Percentiles rank a stretch among this genome's conserved stretches.
Conservation (phyloP, 2,329 filamentous ascomycete genomes). For the Alternaria rosae region DNA sequence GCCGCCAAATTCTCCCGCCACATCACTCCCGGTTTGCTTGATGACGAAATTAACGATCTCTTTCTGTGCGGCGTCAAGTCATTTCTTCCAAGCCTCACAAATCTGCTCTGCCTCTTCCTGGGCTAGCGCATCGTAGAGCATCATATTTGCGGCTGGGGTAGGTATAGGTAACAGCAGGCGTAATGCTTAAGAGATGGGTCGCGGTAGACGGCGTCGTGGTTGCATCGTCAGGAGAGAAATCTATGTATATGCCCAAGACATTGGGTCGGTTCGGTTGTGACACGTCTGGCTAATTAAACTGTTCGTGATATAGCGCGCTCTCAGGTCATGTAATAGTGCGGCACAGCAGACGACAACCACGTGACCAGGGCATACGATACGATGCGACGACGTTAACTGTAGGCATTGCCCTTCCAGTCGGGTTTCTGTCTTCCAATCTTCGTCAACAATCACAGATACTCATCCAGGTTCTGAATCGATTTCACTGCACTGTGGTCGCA, state of each 20-base stretch:
- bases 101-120: background rate
- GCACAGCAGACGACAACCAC: background rate
- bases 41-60: background rate
- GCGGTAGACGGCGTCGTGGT: no score
- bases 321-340: background rate
- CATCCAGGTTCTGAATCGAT: background rate
- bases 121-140: background rate
- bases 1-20: background rate
- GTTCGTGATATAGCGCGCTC: background rate
- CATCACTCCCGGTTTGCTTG: accelerated
- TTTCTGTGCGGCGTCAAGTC: background rate
- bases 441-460: background rate
- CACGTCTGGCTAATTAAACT: background rate
- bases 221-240: no score
- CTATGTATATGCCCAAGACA: no score
- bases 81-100: background rate
- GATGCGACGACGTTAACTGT: background rate
- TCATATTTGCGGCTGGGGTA: background rate
- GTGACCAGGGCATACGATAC: background rate
- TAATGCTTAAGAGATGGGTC: no score
- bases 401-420: background rate
- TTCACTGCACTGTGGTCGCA: background rate
- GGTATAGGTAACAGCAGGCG: background rate
- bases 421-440: background rate
- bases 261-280: background rate